These are phyloP conservation scores for Larix sibirica DNA, from an alignment of 83 land plant genomes.

Conservation along the genomic window DNA sequence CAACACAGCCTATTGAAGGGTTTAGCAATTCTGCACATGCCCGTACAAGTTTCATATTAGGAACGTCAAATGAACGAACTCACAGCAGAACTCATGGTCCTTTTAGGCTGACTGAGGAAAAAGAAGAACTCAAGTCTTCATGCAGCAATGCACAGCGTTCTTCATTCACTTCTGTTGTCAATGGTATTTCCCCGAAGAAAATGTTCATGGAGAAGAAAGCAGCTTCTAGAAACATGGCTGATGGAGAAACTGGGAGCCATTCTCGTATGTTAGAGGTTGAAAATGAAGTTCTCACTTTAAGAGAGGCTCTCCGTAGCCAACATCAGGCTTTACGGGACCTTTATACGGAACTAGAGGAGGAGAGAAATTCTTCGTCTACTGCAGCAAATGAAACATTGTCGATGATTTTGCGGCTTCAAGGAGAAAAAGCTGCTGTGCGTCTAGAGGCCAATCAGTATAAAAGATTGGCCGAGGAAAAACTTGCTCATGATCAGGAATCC, in stretches of 20 bases:
- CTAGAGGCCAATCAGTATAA: conserved; percentile 67
- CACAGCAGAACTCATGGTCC: not conserved
- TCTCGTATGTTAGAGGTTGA: conserved; percentile 1
- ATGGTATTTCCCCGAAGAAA: not conserved
- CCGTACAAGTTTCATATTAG: not conserved
- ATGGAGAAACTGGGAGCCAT: not conserved
- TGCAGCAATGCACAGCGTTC: not conserved
- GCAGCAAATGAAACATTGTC: conserved; percentile 70
- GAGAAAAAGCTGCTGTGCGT: conserved; percentile 55
- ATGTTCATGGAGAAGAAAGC: conserved; percentile 7
- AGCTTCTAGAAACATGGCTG: not conserved
- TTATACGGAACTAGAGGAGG: conserved; percentile 57
- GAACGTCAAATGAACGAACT: not conserved
- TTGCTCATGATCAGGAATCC: conserved; percentile 48
- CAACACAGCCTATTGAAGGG: not conserved
- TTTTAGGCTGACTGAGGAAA: not conserved
- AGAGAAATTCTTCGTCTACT: conserved; percentile 58
- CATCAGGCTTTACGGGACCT: conserved; percentile 42
- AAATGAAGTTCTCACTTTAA: conserved; percentile 31
- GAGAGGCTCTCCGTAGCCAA: conserved; percentile 45
- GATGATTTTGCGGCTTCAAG: conserved; percentile 71
- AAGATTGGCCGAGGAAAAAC: conserved; percentile 68
- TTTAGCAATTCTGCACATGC: not conserved
- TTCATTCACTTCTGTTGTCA: not conserved
- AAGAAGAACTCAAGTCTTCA: not conserved